phyloP scores from a whole-genome alignment of 768 basidiomycete species.

The Suillus spraguei region DNA sequence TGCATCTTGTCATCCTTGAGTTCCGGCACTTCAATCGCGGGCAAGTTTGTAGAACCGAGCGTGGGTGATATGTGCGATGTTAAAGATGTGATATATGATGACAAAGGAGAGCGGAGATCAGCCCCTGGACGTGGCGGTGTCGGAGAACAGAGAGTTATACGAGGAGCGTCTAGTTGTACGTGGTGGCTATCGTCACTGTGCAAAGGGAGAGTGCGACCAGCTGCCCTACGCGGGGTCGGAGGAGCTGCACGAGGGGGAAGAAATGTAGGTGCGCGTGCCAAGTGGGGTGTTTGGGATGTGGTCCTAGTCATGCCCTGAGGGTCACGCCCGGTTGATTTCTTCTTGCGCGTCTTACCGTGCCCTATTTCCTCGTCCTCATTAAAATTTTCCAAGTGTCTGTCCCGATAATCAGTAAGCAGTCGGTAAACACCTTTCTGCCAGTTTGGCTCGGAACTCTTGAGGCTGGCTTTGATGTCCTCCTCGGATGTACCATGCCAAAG shows the following conservation, averaged over 20 bases:
- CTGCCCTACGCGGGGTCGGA: slow-evolving; percentile 61
- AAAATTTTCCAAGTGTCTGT: slow-evolving; percentile 70
- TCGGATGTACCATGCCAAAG: slow-evolving; percentile 88
- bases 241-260: slow-evolving; percentile 58
- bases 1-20: slow-evolving; percentile 78
- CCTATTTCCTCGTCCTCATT: slow-evolving; percentile 64
- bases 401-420: slow-evolving; percentile 83
- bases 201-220: slow-evolving; percentile 32
- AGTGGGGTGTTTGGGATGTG: slow-evolving; percentile 27
- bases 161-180: slow-evolving; percentile 20
- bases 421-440: slow-evolving; percentile 98
- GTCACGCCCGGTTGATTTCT: slow-evolving; percentile 33
- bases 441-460: slow-evolving; percentile 69
- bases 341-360: slow-evolving; percentile 39
- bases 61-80: slow-evolving; percentile 37
- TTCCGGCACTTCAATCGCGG: slow-evolving; percentile 63
- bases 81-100: slow-evolving; percentile 28
- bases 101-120: slow-evolving; percentile 19
- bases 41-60: slow-evolving; percentile 34
- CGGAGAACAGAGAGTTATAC: slow-evolving; percentile 28
- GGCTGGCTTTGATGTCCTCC: slow-evolving; percentile 66
- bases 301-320: slow-evolving; percentile 23
- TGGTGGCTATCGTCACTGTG: slow-evolving; percentile 23
- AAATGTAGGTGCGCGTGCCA: slow-evolving; percentile 34
- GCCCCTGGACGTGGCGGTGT: slow-evolving; percentile 28